Conservation (phyloP, 2,329 filamentous ascomycete species). For the Blastomyces percursus region DNA sequence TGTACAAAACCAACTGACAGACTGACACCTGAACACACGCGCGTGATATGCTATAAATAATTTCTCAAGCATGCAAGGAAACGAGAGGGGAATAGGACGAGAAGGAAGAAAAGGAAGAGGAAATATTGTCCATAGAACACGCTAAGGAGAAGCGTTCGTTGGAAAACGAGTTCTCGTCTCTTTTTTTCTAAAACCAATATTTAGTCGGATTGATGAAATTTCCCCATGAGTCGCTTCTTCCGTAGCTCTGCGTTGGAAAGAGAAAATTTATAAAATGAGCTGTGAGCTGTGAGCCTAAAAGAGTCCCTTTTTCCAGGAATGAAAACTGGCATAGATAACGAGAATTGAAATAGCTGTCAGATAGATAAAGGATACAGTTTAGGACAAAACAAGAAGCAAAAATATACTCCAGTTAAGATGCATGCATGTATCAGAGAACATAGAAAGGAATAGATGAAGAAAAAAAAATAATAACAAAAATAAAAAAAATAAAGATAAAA, state of each 20-base stretch:
- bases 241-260: background rate
- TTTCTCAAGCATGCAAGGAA: background rate
- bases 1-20: background rate
- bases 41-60: background rate
- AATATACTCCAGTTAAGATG: background rate
- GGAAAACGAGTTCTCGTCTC: background rate
- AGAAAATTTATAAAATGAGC: background rate
- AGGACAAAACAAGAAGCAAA: background rate
- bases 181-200: background rate
- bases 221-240: background rate
- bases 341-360: background rate
- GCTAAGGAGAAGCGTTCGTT: background rate
- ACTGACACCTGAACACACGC: background rate
- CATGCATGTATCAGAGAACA: background rate
- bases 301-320: background rate
- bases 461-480: background rate
- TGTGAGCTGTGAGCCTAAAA: background rate
- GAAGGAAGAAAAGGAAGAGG: background rate
- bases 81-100: background rate
- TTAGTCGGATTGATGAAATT: background rate
- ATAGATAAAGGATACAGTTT: background rate
- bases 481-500: background rate
- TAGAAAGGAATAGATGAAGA: background rate
- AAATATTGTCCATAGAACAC: background rate
- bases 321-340: background rate